Evolutionary conservation across 139 green algal genomes (phyloP), one percentile per base, ranked within the genome.

Genomic region (Micractinium sp.): DNA sequence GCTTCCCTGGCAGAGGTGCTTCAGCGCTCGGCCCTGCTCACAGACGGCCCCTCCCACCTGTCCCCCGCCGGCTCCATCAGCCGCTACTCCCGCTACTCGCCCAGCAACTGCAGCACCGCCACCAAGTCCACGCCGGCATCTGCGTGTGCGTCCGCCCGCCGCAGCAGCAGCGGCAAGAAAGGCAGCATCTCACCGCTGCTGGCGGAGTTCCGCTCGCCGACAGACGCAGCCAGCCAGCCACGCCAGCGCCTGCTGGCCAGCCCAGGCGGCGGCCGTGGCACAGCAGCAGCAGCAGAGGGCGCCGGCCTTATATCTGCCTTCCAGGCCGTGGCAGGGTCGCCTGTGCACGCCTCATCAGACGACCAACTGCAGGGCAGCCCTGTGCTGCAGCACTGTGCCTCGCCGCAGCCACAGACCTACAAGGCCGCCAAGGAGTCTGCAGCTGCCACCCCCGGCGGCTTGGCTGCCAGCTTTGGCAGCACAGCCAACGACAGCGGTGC

Each of bases 311-410:
- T 86, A 4, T 25, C 81, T 18, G 81, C 81, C 81, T 86, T 86
- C 33, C 81, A 86, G 3, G 81, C 81, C 0, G 81, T 86, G 31
- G 81, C 81, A 56, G 47, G 47, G 47, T 56, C 47, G 9, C 47
- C 47, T 56, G 47, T 5, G 31, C 80, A 38, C 14, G 29, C 22
- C n/a, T 71, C 35, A 15, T 1, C 47, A 9, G 33, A 36, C 3
- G 33, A 86, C 14, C 81, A 76, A 56, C 53, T 85, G 80, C 80
- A 85, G 56, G 60, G 81, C 56, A 86, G 81, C 81, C 81, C 81
- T 7, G 60, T 76, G 56, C 81, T 76, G 56, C 81, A 74, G 56
- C 81, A 33, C 31, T 75, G 33, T 35, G 33, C 74, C 33, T 38
- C 15, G 33, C n/a, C 74, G 71, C 15, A n/a, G 36, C 31, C 71